Base-by-base conservation (phyloP, 768 basidiomycete genomes). In the Hygrocybe punicea region DNA sequence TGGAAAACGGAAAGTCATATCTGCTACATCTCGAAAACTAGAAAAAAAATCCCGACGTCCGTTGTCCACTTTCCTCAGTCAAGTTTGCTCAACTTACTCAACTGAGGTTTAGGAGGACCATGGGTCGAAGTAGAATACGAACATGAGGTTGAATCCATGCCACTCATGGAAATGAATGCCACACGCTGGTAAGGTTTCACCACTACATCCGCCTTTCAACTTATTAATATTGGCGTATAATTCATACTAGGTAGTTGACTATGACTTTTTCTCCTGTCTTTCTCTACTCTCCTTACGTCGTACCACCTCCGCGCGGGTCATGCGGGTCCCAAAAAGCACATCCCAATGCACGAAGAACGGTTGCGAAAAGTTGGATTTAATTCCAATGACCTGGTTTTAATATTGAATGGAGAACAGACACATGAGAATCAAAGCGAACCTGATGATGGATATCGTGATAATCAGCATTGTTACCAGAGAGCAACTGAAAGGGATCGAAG, bases 401-500 rank as follows among this genome's bases (percentile, higher is more conserved):
- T n/a, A 51, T 7, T 34, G 42, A 52, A 35, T 21, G 14, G 25
- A 49, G 45, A 23, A 50, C n/a, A n/a, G n/a, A n/a, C n/a, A n/a
- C 9, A 36, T 19, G 1, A 3, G 40, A 29, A 36, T 24, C 13
- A 40, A 33, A 21, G 63, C 74, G 73, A 64, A 88, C 90, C 79
- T 95, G 93, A 71, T 98, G 96, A 67, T 98, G 96, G 58, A 98
- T 97, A 70, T 98, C 96, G 69, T 98, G 96, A 71, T 96, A 99
- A 71, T 96, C 92, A 1, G 94, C 89, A 69, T 93, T 97, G 69
- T 99, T 99, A 3, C 79, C 74, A 50, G 86, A 90, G 55, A 98
- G 60, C 65, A 91, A 65, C 71, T 98, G 96, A 24, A 94, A 73
- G 0, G 95, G 97, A 65, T 99, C 97, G 73, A 87, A 96, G 45